A percentile compares a stretch with the other conserved stretches of the same genome.
Evolutionary conservation across 805 yeast species (phyloP).

Genomic region (Candida tibetensis): DNA sequence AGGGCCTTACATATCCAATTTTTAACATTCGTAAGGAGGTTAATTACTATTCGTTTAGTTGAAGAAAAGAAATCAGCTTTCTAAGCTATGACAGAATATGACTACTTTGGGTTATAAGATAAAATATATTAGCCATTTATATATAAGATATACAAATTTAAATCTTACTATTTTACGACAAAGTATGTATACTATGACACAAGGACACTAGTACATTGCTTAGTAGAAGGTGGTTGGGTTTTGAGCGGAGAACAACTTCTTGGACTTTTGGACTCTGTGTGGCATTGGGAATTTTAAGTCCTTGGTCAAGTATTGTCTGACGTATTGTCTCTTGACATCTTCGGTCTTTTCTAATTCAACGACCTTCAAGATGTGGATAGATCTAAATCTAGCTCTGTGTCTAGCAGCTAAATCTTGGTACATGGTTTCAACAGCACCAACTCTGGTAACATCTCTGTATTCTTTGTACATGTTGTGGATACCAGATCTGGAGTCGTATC

Average conservation of each 20-base stretch:
- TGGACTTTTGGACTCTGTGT: slow-evolving; percentile 95
- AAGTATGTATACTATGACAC: neutral
- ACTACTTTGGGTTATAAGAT: too few relatives aligned
- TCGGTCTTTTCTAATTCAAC: slow-evolving; percentile 97
- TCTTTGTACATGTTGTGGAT: slow-evolving; percentile 99
- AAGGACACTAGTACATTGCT: slow-evolving; percentile 17
- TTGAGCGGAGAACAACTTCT: slow-evolving; percentile 83
- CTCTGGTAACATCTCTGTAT: slow-evolving; percentile 99
- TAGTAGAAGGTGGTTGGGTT: slow-evolving; percentile 98
- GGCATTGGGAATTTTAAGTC: slow-evolving; percentile 99
- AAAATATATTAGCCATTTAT: slow-evolving; percentile 9
- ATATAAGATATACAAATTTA: slow-evolving; percentile 7
- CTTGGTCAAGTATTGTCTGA: slow-evolving; percentile 92
- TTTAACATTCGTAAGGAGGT: too few relatives aligned
- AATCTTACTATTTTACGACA: slow-evolving; percentile 1
- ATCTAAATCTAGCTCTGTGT: slow-evolving; percentile 99
- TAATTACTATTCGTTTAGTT: too few relatives aligned
- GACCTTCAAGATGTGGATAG: slow-evolving; percentile 98
- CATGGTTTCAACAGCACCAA: slow-evolving; percentile 96
- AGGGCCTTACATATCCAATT: too few relatives aligned
- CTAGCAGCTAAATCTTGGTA: slow-evolving; percentile 99
- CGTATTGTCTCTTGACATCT: slow-evolving; percentile 99
- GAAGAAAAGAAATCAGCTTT: too few relatives aligned
- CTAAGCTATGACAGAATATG: too few relatives aligned
- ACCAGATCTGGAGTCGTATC: slow-evolving; percentile 99